A percentile compares a stretch with the other conserved stretches of the same genome.
These are phyloP conservation scores for Colletotrichum sp. DNA, from an alignment of 2,329 filamentous ascomycete species.

Conservation along the genomic window DNA sequence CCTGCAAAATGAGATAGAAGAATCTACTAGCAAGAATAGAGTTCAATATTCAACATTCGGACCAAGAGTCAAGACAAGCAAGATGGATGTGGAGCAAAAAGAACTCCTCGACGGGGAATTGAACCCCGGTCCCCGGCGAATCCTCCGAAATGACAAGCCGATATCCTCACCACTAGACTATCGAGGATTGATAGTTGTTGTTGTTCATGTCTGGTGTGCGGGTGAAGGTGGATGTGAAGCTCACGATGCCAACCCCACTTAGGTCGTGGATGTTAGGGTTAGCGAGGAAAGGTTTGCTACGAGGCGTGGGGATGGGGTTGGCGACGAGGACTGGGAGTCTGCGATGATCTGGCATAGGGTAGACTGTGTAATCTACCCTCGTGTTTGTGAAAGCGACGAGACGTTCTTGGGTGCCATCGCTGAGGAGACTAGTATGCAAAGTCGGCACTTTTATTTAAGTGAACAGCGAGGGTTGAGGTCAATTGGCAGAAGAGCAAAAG, in stretches of 20 bases:
- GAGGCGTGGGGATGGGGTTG: neutral
- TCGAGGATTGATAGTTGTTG: neutral
- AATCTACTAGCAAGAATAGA: no score
- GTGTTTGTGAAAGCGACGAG: neutral
- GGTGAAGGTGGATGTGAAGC: neutral
- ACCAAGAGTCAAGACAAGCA: no score
- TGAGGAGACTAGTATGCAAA: no score
- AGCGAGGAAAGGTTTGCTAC: accelerated
- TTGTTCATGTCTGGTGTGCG: neutral
- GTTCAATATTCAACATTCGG: no score
- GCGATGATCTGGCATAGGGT: accelerated
- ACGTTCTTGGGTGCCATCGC: neutral
- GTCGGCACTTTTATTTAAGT: neutral
- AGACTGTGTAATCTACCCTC: accelerated
- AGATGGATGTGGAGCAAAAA: neutral
- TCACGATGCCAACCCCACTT: neutral
- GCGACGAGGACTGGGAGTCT: accelerated
- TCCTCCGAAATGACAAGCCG: neutral
- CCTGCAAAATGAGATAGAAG: no score
- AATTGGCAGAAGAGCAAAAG: no score
- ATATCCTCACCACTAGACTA: neutral
- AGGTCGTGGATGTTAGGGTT: neutral
- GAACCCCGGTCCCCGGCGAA: neutral
- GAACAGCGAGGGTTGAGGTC: neutral
- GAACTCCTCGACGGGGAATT: neutral